Evolutionary conservation across 2,329 filamentous ascomycete genomes (phyloP), one percentile per base, ranked within the genome.

Genomic region (Coniochaeta prunicola): DNA sequence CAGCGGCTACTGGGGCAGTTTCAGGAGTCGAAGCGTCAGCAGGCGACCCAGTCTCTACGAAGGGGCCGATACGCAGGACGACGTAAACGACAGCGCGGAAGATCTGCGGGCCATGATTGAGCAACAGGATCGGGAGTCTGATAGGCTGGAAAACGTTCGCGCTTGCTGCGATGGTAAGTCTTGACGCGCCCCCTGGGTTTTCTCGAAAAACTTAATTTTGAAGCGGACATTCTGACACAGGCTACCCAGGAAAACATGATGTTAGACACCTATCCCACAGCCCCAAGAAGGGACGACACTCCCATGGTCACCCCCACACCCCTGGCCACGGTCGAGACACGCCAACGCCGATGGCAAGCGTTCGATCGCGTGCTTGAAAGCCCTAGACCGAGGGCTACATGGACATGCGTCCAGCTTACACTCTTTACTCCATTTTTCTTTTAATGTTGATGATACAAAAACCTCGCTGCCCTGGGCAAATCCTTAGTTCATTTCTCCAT

Each of bases 131-230:
- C 79, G 85, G 58, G 89, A 92, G 64, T 80, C 87, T 28, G 90
- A 92, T 69, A 82, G 87, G 62, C 80, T 97, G 67, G 93, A 97
- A 79, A 97, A 99, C 72, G 94, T 99, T 64, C 83, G 94, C 70
- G 92, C 93, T 60, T 99, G 94, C 77, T 99, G 94, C 74, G 94
- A 97, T 82, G 94, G 92, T 93, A 81, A 83, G 88, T 77, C 59
- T 59, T 6, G 21, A 13, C 13, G 4, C 30, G 24, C 24, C 19
- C 17, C 53, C 24, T 33, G 28, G 10, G 19, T 40, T 38, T n/a
- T 33, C n/a, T n/a, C n/a, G n/a, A n/a, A 42, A 19, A 42, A 6
- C 24, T 30, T n/a, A 21, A 17, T 38, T 24, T 5, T 17, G 28
- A 28, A 15, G 26, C 9, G n/a, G 26, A 26, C 9, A 30, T 57